Base-by-base conservation (phyloP, 1,284 basidiomycete genomes). In the Trichosporon coremiiforme region DNA sequence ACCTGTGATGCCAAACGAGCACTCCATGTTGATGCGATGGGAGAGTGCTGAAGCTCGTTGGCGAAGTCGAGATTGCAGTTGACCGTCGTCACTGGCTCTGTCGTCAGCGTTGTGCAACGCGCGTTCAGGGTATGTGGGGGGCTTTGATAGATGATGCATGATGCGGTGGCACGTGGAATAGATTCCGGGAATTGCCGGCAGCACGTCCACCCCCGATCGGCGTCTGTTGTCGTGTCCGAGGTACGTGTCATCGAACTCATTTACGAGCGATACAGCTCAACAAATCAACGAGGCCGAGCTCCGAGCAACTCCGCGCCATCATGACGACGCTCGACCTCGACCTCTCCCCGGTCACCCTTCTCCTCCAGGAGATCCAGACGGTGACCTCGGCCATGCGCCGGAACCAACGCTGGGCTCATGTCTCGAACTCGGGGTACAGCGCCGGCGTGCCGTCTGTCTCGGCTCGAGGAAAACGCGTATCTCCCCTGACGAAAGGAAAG, bases 351-450 rank as follows among this genome's bases (percentile, higher is more conserved):
- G 70, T 79, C 50, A 81, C 78, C 17, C 78, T 82, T 12, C 76
- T 84, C 36, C 78, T 81, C 41, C 83, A 84, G 73, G 95, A 98
- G 86, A 92, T 98, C 74, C 87, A 95, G 68, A 87, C 93, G 12
- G 92, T 99, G 75, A 97, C 94, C 53, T 94, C 94, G 4, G 88
- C 90, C n/a, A 97, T 99, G 93, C 92, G 96, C 81, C 94, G 95
- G 85, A 96, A 96, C 84, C 93, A 94, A 64, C 89, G 94, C 65
- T 96, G 94, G 94, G 90, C 94, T 17, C 87, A 90, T 2, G 74
- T 78, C 3, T 77, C 80, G 31, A 72, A 78, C 0, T 76, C 79
- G 1, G 75, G 73, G 0, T 80, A 78, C 63, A 55, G 76, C 4
- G 60, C 75, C 0, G 70, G 76, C 10, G 64, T 78, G 2, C 78